Evolutionary conservation across 73 alveolate genomes (phyloP).

Genomic region (Stentor roeselii): DNA sequence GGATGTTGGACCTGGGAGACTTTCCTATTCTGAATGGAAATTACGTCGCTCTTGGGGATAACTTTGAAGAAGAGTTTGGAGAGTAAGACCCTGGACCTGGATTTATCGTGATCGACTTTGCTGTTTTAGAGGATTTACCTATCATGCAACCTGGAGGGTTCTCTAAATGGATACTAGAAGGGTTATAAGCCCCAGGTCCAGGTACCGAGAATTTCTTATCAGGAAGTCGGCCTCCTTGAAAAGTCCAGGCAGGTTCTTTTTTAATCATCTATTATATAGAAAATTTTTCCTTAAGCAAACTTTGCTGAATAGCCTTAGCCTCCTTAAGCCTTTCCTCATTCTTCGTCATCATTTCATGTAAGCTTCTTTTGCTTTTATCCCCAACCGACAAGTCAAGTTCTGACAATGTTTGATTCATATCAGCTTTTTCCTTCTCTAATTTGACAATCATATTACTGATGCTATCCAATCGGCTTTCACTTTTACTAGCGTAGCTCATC

Average conservation of each 20-base stretch:
- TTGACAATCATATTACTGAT: slow-evolving; percentile 10
- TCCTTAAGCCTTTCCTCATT: slow-evolving; percentile 22
- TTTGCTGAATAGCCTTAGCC: slow-evolving; percentile 17
- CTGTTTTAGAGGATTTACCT: background rate
- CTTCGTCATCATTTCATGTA: background rate
- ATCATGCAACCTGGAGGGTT: background rate
- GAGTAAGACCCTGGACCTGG: background rate
- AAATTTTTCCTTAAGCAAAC: background rate
- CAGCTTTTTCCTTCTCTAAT: slow-evolving; percentile 22
- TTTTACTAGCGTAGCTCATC: background rate
- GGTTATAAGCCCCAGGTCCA: slow-evolving; percentile 1
- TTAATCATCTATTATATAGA: background rate
- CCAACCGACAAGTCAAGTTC: background rate
- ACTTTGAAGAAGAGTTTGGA: background rate
- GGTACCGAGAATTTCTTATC: background rate
- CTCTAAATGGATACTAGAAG: background rate
- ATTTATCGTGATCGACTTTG: too few species aligned
- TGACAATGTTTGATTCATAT: background rate
- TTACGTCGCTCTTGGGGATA: background rate
- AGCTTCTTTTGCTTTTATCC: background rate
- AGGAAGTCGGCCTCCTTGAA: background rate
- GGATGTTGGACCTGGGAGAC: background rate
- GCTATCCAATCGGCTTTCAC: background rate
- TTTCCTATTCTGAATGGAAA: background rate
- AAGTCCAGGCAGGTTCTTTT: background rate